Evolutionary conservation across 805 yeast species (phyloP).

Genomic region (Blastobotrys chiropterorum): DNA sequence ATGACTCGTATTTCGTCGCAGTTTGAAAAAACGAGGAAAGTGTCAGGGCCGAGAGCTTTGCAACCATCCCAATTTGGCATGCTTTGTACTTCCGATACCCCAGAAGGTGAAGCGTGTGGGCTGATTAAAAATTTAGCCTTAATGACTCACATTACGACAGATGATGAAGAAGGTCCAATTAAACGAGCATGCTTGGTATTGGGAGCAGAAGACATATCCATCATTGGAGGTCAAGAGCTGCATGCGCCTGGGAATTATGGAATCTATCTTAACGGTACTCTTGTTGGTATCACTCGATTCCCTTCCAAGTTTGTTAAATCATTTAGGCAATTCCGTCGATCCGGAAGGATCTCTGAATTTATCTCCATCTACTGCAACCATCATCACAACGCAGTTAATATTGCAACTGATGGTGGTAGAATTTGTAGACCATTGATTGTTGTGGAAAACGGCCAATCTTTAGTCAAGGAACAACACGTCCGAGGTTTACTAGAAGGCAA

Average conservation of each 20-base stretch:
- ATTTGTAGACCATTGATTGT: constrained; percentile 95
- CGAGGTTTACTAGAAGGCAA: constrained; percentile 55
- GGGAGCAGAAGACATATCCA: constrained; percentile 83
- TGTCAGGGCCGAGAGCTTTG: constrained; percentile 96
- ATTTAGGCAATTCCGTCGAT: constrained; percentile 75
- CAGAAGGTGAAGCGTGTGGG: constrained; percentile 99
- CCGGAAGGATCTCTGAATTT: constrained; percentile 81
- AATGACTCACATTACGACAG: constrained; percentile 98
- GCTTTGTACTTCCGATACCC: constrained; percentile 98
- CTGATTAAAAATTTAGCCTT: constrained; percentile 92
- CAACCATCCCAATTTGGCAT: constrained; percentile 99
- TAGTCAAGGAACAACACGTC: constrained; percentile 68
- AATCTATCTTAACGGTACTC: constrained; percentile 87
- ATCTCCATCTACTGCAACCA: constrained; percentile 84
- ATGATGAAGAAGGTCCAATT: constrained; percentile 91
- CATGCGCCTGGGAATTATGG: constrained; percentile 77
- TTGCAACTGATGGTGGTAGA: constrained; percentile 98
- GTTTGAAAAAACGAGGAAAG: constrained; percentile 95
- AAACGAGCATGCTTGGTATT: constrained; percentile 66
- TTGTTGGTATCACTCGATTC: constrained; percentile 81
- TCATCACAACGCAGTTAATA: constrained; percentile 90
- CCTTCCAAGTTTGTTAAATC: constrained; percentile 75
- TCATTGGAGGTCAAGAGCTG: constrained; percentile 75
- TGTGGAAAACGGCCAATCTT: constrained; percentile 64
- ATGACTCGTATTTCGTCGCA: constrained; percentile 99